Evolutionary conservation across 768 basidiomycete species (phyloP).

Genomic region (Boletus sensibilis): DNA sequence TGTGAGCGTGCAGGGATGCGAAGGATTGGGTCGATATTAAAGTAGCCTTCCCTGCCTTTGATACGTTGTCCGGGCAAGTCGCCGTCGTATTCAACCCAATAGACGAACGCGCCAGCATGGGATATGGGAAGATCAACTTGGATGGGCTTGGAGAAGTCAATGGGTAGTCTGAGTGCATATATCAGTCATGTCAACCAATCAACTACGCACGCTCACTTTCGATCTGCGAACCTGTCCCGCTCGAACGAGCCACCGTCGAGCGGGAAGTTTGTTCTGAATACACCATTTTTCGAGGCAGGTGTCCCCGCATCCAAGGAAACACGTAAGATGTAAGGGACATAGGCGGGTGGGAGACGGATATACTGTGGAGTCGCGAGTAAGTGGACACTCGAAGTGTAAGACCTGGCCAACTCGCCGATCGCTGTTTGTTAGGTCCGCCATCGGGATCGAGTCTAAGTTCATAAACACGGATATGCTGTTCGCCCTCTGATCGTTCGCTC

Average conservation of each 20-base stretch:
- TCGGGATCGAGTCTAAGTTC: slow-evolving; percentile 85
- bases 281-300: slow-evolving; percentile 83
- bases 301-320: slow-evolving; percentile 92
- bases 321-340: slow-evolving; percentile 84
- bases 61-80: slow-evolving; percentile 56
- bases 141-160: slow-evolving; percentile 85
- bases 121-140: slow-evolving; percentile 95
- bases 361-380: slow-evolving; percentile 54
- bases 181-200: slow-evolving; percentile 13
- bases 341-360: slow-evolving; percentile 91
- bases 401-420: slow-evolving; percentile 58
- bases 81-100: slow-evolving; percentile 90
- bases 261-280: slow-evolving; percentile 96
- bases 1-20: slow-evolving; percentile 67
- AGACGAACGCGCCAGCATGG: slow-evolving; percentile 93
- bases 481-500: slow-evolving; percentile 47
- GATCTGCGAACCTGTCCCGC: slow-evolving; percentile 68
- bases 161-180: slow-evolving; percentile 60
- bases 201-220: slow-evolving; percentile 53
- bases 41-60: slow-evolving; percentile 87
- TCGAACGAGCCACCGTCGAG: slow-evolving; percentile 87
- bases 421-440: slow-evolving; percentile 85
- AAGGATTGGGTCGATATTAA: slow-evolving; percentile 93
- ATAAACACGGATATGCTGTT: slow-evolving; percentile 75
- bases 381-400: slow-evolving; percentile 2